These are phyloP conservation scores for Debaryomyces castellii DNA, from an alignment of 805 yeast genomes.

Conservation along the genomic window DNA sequence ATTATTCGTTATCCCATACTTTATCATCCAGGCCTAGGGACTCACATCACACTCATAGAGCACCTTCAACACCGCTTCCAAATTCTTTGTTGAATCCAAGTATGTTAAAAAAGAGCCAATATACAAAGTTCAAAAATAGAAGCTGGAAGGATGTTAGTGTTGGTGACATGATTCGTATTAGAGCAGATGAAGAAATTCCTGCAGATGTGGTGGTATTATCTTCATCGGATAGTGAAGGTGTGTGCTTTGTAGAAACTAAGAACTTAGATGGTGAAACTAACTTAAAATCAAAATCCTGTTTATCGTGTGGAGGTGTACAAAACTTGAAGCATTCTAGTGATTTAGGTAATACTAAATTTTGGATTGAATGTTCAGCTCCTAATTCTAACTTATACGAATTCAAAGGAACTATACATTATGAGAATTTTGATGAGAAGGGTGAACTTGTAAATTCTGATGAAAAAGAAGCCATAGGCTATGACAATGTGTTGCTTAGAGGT, in stretches of 20 bases:
- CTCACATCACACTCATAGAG: constrained; percentile 7
- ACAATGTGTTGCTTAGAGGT: constrained; percentile 70
- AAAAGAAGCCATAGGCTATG: constrained; percentile 58
- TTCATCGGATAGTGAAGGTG: constrained; percentile 66
- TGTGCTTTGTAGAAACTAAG: constrained; percentile 77
- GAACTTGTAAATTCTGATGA: constrained; percentile 33
- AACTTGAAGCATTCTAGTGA: constrained; percentile 56
- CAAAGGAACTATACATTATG: constrained; percentile 64
- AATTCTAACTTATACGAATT: constrained; percentile 61
- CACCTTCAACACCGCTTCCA: constrained; percentile 12
- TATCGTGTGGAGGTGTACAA: constrained; percentile 50
- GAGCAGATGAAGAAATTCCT: constrained; percentile 76
- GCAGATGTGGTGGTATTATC: constrained; percentile 68
- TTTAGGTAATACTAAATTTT: constrained; percentile 54
- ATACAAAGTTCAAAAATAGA: constrained; percentile 40
- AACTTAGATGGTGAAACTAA: constrained; percentile 85
- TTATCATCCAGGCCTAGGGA: constrained; percentile 7
- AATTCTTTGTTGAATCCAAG: constrained; percentile 23
- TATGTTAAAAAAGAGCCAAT: constrained; percentile 3
- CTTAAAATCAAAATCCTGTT: constrained; percentile 56
- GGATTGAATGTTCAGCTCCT: constrained; percentile 75
- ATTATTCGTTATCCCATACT: constrained; percentile 22
- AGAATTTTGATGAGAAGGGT: constrained; percentile 32
- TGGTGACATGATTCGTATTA: constrained; percentile 71
- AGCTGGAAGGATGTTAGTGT: constrained; percentile 71